Percentiles rank a stretch among this genome's conserved stretches.
Conservation (phyloP, 2,329 filamentous ascomycete species). For the Arthrobotrys megalospora region DNA sequence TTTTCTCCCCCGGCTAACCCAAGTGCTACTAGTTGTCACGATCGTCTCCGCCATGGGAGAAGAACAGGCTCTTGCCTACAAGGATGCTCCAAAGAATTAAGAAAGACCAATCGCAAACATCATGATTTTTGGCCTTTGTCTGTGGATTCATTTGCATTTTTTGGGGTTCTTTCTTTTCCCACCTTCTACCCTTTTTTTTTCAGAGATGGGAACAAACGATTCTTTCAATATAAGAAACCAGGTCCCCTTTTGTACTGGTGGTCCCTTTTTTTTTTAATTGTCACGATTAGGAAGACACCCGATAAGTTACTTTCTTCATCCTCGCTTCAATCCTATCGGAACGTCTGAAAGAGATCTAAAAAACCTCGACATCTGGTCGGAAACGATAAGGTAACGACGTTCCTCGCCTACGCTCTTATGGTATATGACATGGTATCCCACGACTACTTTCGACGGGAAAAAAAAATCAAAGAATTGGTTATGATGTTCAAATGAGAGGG, state of each 20-base stretch:
- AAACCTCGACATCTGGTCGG: conserved; percentile 8
- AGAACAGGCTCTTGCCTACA: conserved; percentile 90
- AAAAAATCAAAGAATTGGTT: conserved; percentile 3
- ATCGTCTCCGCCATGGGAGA: conserved; percentile 97
- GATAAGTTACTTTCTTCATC: conserved; percentile 33
- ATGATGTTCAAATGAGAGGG: neutral
- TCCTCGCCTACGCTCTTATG: conserved; percentile 13
- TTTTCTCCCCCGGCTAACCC: neutral
- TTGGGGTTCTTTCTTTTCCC: conserved; percentile 67
- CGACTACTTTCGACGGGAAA: neutral
- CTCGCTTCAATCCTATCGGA: conserved; percentile 2
- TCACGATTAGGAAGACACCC: conserved; percentile 44
- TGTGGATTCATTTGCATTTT: conserved; percentile 67
- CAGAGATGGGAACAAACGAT: conserved; percentile 65
- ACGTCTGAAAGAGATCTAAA: conserved; percentile 13
- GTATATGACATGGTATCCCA: conserved; percentile 26
- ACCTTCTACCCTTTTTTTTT: conserved; percentile 61
- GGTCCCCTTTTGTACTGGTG: conserved; percentile 66
- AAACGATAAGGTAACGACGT: conserved; percentile 5
- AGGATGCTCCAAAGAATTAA: conserved; percentile 79
- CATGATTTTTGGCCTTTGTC: conserved; percentile 67
- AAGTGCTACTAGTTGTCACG: conserved; percentile 78
- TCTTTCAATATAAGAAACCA: conserved; percentile 66
- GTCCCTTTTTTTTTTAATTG: conserved; percentile 63
- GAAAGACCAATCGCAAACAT: conserved; percentile 64